Conservation (phyloP, 2,329 filamentous ascomycete species). For the Curvularia spicifera region DNA sequence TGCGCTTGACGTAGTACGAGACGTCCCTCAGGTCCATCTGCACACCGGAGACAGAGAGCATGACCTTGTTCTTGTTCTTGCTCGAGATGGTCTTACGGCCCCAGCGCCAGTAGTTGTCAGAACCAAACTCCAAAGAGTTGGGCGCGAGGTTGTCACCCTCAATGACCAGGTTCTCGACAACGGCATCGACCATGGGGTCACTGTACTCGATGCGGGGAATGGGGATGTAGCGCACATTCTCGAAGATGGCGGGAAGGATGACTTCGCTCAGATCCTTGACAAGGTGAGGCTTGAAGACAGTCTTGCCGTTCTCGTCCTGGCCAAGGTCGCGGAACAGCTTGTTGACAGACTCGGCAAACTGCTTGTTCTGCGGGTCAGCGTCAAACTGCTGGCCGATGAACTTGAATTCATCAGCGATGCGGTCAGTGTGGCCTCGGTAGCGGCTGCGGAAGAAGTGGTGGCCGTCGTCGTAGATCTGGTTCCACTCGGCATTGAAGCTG, state of each 20-base stretch:
- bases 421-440: constrained; percentile 85
- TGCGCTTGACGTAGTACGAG: constrained; percentile 93
- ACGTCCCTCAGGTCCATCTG: constrained; percentile 84
- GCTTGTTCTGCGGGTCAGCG: constrained; percentile 82
- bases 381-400: constrained; percentile 91
- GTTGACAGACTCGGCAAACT: constrained; percentile 75
- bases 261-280: constrained; percentile 87
- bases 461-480: constrained; percentile 82
- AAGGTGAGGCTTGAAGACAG: constrained; percentile 89
- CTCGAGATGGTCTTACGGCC: constrained; percentile 85
- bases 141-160: constrained; percentile 97
- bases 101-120: constrained; percentile 94
- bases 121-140: constrained; percentile 85
- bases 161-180: constrained; percentile 92
- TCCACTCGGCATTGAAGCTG: constrained; percentile 79
- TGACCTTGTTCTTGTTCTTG: constrained; percentile 82
- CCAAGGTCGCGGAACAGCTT: constrained; percentile 92
- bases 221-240: constrained; percentile 87
- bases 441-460: constrained; percentile 86
- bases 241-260: constrained; percentile 81
- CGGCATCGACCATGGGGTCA: constrained; percentile 81
- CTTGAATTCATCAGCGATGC: constrained; percentile 85
- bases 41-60: constrained; percentile 84
- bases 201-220: constrained; percentile 93
- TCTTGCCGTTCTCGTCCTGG: constrained; percentile 81